These are phyloP conservation scores for Clathrus columnatus DNA, from an alignment of 768 basidiomycete species.

Conservation along the genomic window DNA sequence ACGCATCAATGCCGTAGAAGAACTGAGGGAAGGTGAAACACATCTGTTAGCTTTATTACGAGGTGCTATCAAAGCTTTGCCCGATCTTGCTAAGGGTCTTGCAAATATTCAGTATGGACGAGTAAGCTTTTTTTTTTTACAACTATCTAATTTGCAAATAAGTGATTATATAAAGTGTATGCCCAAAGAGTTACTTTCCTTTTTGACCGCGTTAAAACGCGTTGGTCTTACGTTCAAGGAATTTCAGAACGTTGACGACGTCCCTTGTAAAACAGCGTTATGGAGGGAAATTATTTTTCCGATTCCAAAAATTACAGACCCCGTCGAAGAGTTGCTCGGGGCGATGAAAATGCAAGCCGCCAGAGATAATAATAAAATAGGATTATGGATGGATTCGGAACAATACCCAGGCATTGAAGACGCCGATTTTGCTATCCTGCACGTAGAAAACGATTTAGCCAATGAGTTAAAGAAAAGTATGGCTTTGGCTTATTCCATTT, in stretches of 20 bases:
- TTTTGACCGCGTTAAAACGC: conserved; percentile 69
- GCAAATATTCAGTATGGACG: conserved; percentile 87
- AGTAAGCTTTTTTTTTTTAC: conserved; percentile 38
- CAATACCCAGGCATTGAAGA: conserved; percentile 50
- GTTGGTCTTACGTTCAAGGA: conserved; percentile 56
- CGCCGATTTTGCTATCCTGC: conserved; percentile 47
- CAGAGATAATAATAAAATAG: conserved; percentile 53
- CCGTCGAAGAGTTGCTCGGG: conserved; percentile 44
- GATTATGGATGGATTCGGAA: conserved; percentile 55
- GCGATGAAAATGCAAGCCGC: conserved; percentile 57
- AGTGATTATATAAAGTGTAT: conserved; percentile 45
- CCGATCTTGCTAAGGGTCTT: conserved; percentile 81
- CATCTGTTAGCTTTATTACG: conserved; percentile 60
- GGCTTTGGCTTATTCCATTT: conserved; percentile 12
- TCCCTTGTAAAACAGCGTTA: conserved; percentile 54
- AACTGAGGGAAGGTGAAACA: conserved; percentile 57
- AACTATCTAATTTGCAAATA: not conserved
- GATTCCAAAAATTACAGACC: conserved; percentile 55
- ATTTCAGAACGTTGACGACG: conserved; percentile 32
- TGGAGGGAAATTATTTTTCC: conserved; percentile 63
- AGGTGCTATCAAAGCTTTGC: conserved; percentile 60
- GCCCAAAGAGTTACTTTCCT: conserved; percentile 67
- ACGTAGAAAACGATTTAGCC: conserved; percentile 60
- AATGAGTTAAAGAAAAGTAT: conserved; percentile 65
- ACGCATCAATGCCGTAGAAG: conserved; percentile 77